Conservation (phyloP, 2,329 filamentous ascomycete genomes). For the Fonsecaea monophora region DNA sequence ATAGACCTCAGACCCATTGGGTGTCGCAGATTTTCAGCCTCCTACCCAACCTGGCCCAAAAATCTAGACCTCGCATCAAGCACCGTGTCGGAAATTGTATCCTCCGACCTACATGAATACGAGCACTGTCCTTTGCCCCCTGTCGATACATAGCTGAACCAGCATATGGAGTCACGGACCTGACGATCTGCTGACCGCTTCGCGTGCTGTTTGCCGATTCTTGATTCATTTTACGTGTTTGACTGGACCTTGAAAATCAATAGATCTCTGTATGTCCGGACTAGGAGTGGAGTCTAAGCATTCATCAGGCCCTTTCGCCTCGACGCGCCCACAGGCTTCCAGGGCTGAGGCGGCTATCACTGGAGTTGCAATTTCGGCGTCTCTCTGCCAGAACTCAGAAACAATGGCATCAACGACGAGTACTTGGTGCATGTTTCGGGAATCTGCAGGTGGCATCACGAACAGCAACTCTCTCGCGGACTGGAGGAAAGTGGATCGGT, state of each 20-base stretch:
- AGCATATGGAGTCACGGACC: background rate
- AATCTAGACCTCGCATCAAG: slow-evolving; percentile 15
- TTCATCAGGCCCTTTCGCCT: background rate
- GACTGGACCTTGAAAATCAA: slow-evolving; percentile 2
- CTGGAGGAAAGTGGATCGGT: background rate
- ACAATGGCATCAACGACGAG: slow-evolving; percentile 3
- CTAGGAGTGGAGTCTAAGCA: background rate
- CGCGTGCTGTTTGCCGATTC: background rate
- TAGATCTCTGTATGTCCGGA: background rate
- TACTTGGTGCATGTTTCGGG: slow-evolving; percentile 21
- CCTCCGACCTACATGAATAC: slow-evolving; percentile 3
- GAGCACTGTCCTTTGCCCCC: background rate
- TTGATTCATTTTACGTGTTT: background rate
- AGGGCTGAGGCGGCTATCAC: slow-evolving; percentile 6
- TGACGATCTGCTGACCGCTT: background rate
- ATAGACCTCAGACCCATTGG: background rate
- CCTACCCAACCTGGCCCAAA: background rate
- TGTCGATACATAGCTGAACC: background rate
- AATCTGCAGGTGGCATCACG: slow-evolving; percentile 20
- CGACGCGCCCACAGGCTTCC: background rate
- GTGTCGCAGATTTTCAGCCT: slow-evolving; percentile 14
- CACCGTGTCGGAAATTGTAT: slow-evolving; percentile 17
- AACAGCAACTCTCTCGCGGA: slow-evolving; percentile 19
- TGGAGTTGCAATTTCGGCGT: slow-evolving; percentile 24
- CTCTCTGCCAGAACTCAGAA: slow-evolving; percentile 5